phyloP scores from a whole-genome alignment of 257 asterid genomes.

The Mitragyna speciosa region DNA sequence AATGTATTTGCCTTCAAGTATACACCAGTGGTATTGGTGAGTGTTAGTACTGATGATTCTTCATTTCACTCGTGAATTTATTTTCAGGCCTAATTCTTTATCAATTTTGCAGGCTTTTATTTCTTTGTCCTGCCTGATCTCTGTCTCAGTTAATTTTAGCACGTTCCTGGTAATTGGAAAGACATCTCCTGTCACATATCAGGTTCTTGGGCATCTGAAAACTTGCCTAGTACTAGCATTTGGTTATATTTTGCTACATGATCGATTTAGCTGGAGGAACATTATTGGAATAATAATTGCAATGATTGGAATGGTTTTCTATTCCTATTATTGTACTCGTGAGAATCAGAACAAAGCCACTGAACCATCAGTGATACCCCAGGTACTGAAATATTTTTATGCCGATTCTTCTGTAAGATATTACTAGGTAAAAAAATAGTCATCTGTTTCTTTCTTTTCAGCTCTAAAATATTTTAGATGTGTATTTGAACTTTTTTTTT shows the following conservation, averaged over 20 bases:
- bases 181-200: constrained; percentile 78
- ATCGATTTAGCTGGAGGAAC: constrained; percentile 73
- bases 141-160: constrained; percentile 76
- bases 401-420: constrained; percentile 13
- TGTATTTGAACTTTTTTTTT: neutral
- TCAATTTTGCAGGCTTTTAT: constrained; percentile 57
- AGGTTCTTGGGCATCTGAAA: constrained; percentile 79
- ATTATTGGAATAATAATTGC: constrained; percentile 62
- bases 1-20: constrained; percentile 75
- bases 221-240: constrained; percentile 68
- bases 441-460: neutral
- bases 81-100: constrained; percentile 28
- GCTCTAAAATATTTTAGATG: neutral
- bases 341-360: constrained; percentile 50
- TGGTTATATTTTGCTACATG: constrained; percentile 57
- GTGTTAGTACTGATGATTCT: constrained; percentile 20
- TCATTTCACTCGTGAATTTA: constrained; percentile 14
- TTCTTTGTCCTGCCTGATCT: constrained; percentile 64
- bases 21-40: constrained; percentile 72
- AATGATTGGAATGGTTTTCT: constrained; percentile 56
- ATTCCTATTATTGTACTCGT: constrained; percentile 60
- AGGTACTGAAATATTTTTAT: constrained; percentile 43
- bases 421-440: neutral
- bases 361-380: constrained; percentile 44
- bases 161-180: constrained; percentile 76